Base-by-base conservation (phyloP, 179 eudicot genomes). In the Corrigiola litoralis region DNA sequence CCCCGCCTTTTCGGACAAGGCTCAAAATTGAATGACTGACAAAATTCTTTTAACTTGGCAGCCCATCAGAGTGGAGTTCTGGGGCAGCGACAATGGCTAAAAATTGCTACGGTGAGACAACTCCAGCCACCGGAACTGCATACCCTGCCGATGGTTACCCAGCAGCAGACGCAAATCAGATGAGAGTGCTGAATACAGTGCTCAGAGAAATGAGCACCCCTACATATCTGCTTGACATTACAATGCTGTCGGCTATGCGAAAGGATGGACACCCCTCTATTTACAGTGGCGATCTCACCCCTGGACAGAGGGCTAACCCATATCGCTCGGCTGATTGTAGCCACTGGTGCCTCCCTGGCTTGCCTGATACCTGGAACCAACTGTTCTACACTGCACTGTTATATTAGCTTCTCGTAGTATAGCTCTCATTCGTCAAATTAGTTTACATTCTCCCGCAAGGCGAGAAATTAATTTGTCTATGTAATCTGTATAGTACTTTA, bases 361-460 rank as follows among this genome's bases (percentile, higher is more conserved):
- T 92, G 86, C 98, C 98, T 42, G 98, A 92, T 75, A 90, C 98
- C 3, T 92, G 98, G 98, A 92, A 90, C 68, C 92, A 87, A 61
- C 82, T 92, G 2, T 81, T 92, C 58, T 85, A 92, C 59, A 81
- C 90, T 33, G 86, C 76, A 8, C 62, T 88, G 73, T 75, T 86
- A 52, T 77, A 64, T 72, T 82, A 68, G 34, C 33, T 49, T 18
- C 13, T 51, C 56, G 13, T 51, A 17, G 25, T 51, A 24, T 51
- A 7, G 34, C 11, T 25, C 33, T 51, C 14, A 51, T 13, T 51
- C 28, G 34, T 25, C 27, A 11, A 24, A n/a, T n/a, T n/a, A n/a
- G n/a, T n/a, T n/a, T n/a, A n/a, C n/a, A n/a, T n/a, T n/a, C n/a
- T n/a, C n/a, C n/a, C n/a, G n/a, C n/a, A n/a, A n/a, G n/a, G n/a